Conservation (phyloP, 176 grass and related monocot genomes). For the Dendrocalamus sinicus region DNA sequence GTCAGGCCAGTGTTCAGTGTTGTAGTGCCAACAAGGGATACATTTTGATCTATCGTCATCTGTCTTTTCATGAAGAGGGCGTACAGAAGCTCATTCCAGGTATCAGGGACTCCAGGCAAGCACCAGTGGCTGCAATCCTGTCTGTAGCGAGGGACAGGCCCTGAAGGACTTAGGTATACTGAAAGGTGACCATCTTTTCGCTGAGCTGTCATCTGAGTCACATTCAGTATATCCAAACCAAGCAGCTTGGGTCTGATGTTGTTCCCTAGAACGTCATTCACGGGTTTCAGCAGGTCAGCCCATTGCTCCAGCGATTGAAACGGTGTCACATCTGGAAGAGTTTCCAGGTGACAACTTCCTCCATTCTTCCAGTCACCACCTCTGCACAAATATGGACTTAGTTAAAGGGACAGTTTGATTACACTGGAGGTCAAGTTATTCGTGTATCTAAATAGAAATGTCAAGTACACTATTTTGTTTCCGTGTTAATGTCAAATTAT, state of each 20-base stretch:
- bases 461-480: background rate
- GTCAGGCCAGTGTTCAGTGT: conserved; percentile 7
- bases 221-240: conserved; percentile 67
- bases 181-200: conserved; percentile 89
- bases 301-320: conserved; percentile 54
- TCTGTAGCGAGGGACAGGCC: conserved; percentile 57
- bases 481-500: too few species aligned
- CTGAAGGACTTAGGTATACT: conserved; percentile 62
- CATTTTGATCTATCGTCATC: conserved; percentile 24
- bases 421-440: background rate
- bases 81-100: conserved; percentile 91
- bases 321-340: conserved; percentile 53
- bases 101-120: conserved; percentile 90
- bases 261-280: conserved; percentile 52
- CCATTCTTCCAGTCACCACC: conserved; percentile 78
- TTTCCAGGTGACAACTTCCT: conserved; percentile 83
- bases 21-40: conserved; percentile 13
- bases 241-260: conserved; percentile 39
- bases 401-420: conserved; percentile 21
- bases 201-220: conserved; percentile 78
- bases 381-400: conserved; percentile 44
- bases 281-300: conserved; percentile 64
- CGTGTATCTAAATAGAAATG: background rate
- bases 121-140: conserved; percentile 99
- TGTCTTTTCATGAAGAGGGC: conserved; percentile 62